phyloP scores from a whole-genome alignment of 192 early-diverging fungal species.

The Umbelopsis isabellina region DNA sequence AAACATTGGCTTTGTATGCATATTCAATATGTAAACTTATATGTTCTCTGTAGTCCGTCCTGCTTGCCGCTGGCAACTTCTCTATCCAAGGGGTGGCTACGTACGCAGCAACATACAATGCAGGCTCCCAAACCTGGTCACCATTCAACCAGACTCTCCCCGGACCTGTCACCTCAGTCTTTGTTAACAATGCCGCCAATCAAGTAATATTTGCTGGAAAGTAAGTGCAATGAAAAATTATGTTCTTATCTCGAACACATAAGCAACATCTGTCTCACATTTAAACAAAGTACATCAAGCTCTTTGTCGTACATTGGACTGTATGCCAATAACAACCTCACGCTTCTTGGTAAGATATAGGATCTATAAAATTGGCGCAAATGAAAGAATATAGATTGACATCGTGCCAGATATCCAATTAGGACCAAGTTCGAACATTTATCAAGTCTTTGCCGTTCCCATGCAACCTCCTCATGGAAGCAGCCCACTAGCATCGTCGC shows the following conservation, averaged over 20 bases:
- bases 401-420: conserved; percentile 9
- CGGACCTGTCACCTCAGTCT: background rate
- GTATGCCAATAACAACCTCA: conserved; percentile 18
- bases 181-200: conserved; percentile 8
- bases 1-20: background rate
- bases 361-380: background rate
- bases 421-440: conserved; percentile 30
- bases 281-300: background rate
- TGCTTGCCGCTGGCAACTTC: conserved; percentile 10
- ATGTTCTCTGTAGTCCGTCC: background rate
- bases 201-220: conserved; percentile 45
- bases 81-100: background rate
- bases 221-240: conserved; percentile 11
- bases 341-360: background rate
- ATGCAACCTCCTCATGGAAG: background rate
- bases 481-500: conserved; percentile 13
- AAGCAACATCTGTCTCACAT: too few species aligned
- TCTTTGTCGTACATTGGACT: background rate
- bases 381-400: background rate
- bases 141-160: conserved; percentile 9
- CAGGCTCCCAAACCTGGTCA: background rate
- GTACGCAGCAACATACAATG: conserved; percentile 32
- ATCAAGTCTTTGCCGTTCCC: conserved; percentile 26
- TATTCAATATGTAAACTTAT: background rate
- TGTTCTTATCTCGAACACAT: too few species aligned